These are phyloP conservation scores for Trichoderma gamsii DNA, from an alignment of 495 filamentous ascomycete species.

Conservation along the genomic window DNA sequence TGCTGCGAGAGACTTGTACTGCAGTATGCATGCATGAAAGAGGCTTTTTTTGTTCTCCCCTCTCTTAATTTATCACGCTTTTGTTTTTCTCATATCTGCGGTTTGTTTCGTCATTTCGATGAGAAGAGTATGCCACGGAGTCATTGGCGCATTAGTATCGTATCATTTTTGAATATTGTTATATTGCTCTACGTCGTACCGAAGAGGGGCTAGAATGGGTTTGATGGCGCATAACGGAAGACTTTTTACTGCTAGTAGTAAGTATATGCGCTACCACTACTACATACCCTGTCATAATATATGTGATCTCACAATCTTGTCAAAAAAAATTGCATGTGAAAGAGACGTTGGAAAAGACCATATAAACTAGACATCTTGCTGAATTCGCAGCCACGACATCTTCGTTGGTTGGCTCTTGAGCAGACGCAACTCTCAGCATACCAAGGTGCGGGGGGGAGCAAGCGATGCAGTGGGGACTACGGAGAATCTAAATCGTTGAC, in stretches of 20 bases:
- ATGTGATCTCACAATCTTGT: neutral
- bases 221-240: neutral
- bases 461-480: neutral
- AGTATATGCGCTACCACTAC: neutral
- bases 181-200: neutral
- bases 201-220: neutral
- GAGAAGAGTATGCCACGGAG: neutral
- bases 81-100: neutral
- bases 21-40: neutral
- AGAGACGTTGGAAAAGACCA: neutral
- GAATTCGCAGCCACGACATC: neutral
- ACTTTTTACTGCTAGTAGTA: neutral
- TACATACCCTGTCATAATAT: neutral
- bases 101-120: neutral
- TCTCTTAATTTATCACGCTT: neutral
- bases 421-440: neutral
- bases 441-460: neutral
- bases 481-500: neutral
- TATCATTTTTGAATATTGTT: neutral
- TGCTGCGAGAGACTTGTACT: neutral
- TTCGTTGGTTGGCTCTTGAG: neutral
- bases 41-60: neutral
- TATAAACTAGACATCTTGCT: neutral
- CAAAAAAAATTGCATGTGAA: slow-evolving; percentile 7
- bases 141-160: neutral